phyloP scores from a whole-genome alignment of 1,284 basidiomycete genomes.

The Meripilus lineatus region DNA sequence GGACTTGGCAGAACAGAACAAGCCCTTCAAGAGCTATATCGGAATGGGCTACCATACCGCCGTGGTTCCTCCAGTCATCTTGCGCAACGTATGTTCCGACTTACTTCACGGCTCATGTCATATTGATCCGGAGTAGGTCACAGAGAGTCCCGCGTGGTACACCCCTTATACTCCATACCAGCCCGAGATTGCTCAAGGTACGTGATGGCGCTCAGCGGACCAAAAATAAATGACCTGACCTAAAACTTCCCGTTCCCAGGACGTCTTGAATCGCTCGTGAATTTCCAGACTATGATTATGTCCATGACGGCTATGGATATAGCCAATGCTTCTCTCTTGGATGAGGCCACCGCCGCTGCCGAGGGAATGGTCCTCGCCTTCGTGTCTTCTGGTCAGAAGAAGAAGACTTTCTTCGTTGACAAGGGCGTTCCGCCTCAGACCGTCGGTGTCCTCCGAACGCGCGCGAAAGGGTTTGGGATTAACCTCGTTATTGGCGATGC shows the following conservation, averaged over 20 bases:
- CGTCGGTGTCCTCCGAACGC: conserved; percentile 78
- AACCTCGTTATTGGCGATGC: conserved; percentile 69
- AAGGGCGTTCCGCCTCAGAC: conserved; percentile 83
- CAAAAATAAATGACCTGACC: conserved; percentile 11
- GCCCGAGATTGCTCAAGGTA: conserved; percentile 91
- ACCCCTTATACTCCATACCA: conserved; percentile 96
- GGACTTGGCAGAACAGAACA: conserved; percentile 75
- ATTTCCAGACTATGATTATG: conserved; percentile 96
- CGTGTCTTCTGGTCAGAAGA: conserved; percentile 61
- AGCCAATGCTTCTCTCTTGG: conserved; percentile 89
- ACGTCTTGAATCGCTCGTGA: conserved; percentile 93
- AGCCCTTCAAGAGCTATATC: conserved; percentile 87
- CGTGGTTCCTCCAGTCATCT: conserved; percentile 88
- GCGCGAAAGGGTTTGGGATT: conserved; percentile 89
- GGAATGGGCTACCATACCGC: conserved; percentile 98
- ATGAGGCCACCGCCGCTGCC: conserved; percentile 90
- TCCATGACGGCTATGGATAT: conserved; percentile 95
- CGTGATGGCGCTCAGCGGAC: conserved; percentile 12
- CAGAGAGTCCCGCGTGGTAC: conserved; percentile 98
- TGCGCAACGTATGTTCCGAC: conserved; percentile 73
- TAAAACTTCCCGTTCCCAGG: conserved; percentile 50
- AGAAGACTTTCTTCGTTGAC: conserved; percentile 84
- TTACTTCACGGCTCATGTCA: neutral
- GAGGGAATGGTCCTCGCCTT: conserved; percentile 91
- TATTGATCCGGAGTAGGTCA: conserved; percentile 48